Conservation (phyloP, 495 filamentous ascomycete species). For the Pyrenula massariospora region DNA sequence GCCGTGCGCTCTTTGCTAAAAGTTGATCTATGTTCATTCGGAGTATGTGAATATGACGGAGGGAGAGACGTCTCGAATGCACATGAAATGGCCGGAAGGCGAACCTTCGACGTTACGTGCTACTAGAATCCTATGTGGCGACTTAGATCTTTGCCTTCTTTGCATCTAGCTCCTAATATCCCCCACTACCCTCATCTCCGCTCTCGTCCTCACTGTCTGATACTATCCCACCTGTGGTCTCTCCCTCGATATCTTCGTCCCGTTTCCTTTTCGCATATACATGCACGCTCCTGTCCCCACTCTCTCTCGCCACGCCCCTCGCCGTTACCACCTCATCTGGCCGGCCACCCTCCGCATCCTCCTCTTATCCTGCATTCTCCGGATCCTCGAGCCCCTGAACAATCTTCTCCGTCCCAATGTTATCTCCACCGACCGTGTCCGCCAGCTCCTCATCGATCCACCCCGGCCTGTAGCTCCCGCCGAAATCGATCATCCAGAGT, state of each 20-base stretch:
- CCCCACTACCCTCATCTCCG: background rate
- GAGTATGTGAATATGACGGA: no score
- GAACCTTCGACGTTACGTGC: no score
- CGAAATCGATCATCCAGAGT: conserved; percentile 34
- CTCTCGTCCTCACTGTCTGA: background rate
- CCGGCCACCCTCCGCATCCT: background rate
- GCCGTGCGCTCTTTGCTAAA: no score
- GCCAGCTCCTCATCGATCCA: conserved; percentile 26
- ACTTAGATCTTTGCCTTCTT: background rate
- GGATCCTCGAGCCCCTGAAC: conserved; percentile 4
- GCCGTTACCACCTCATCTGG: conserved; percentile 9
- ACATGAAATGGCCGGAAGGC: no score
- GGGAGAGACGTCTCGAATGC: no score
- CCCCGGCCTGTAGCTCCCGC: conserved; percentile 29
- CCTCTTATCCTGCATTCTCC: background rate
- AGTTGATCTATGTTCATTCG: no score
- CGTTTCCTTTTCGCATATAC: conserved; percentile 1
- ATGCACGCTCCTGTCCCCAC: conserved; percentile 6
- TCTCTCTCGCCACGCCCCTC: conserved; percentile 20
- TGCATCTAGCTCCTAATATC: background rate
- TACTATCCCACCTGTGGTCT: background rate
- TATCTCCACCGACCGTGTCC: conserved; percentile 29
- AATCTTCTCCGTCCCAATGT: conserved; percentile 1
- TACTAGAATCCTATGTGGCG: background rate
- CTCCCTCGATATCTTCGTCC: background rate